Base-by-base conservation (phyloP, 257 asterid species). In the Ballota nigra region DNA sequence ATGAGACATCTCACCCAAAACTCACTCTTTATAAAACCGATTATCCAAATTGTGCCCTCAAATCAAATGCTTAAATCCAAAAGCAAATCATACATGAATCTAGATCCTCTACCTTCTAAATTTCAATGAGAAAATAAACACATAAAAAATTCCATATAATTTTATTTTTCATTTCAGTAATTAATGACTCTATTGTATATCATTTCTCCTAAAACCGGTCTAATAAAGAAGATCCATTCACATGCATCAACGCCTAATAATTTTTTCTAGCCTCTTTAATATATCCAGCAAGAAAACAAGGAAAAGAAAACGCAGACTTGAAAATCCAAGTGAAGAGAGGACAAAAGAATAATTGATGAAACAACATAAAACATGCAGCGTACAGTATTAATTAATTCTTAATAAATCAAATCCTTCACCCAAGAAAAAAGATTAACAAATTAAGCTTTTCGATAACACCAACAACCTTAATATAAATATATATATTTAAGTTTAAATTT, bases 331-430 rank as follows among this genome's bases (percentile, higher is more conserved):
- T 70, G 53, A 61, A 58, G 16, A 66, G 53, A 58, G 11, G 56
- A 22, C 58, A 62, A 67, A 22, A 5, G 8, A 31, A 0, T 4
- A 5, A 18, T 26, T 33, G 53, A 13, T 16, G 31, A 65, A 71
- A 41, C 13, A 66, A 36, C 41, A 56, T 23, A 61, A 63, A 72
- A 53, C 63, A 78, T 72, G 72, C 78, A 69, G 49, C 41, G 4
- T 3, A 16, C 68, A 64, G 71, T 19, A 34, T 63, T 73, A 76
- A 36, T 67, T 67, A 72, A 53, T 47, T 64, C 70, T 66, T 43
- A 63, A 72, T 43, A 43, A 43, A 43, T 33, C 74, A 45, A 63
- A 62, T 64, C 23, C 8, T 41, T 18, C 12, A 45, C 5, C 57
- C 31, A 33, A 57, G 68, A 73, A 26, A 49, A 47, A 4, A 36